Conservation (phyloP, 768 basidiomycete species). For the Gautieria morchelliformis region DNA sequence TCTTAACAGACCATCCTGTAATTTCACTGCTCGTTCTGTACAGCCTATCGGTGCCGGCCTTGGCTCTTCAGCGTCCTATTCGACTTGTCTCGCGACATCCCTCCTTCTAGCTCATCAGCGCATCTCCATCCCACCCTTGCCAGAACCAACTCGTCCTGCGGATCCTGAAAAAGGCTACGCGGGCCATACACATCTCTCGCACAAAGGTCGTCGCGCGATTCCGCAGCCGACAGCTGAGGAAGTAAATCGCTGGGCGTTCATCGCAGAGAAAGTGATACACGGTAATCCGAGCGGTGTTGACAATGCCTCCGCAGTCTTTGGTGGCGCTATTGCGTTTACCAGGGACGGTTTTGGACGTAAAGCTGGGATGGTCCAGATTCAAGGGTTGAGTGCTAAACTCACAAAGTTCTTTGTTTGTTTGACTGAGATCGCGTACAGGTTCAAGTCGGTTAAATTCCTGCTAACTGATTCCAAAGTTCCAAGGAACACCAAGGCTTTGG, state of each 20-base stretch:
- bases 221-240: conserved; percentile 57
- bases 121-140: conserved; percentile 47
- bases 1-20: conserved; percentile 54
- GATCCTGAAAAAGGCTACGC: conserved; percentile 24
- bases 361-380: conserved; percentile 75
- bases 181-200: conserved; percentile 52
- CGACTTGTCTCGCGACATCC: conserved; percentile 73
- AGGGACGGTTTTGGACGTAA: conserved; percentile 68
- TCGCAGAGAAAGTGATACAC: conserved; percentile 92
- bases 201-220: conserved; percentile 58
- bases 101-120: conserved; percentile 69
- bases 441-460: conserved; percentile 83
- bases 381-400: conserved; percentile 51
- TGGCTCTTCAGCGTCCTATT: conserved; percentile 95
- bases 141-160: conserved; percentile 31
- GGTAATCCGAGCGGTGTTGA: conserved; percentile 97
- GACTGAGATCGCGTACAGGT: conserved; percentile 36
- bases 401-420: background rate
- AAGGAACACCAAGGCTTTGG: conserved; percentile 88
- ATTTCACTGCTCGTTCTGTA: conserved; percentile 76
- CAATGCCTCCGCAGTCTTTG: conserved; percentile 87
- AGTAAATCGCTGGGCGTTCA: conserved; percentile 89
- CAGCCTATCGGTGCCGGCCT: conserved; percentile 93
- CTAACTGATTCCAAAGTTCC: conserved; percentile 90
- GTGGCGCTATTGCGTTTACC: conserved; percentile 87